Base-by-base conservation (phyloP, 2,329 filamentous ascomycete genomes). In the Ascosphaera apis region DNA sequence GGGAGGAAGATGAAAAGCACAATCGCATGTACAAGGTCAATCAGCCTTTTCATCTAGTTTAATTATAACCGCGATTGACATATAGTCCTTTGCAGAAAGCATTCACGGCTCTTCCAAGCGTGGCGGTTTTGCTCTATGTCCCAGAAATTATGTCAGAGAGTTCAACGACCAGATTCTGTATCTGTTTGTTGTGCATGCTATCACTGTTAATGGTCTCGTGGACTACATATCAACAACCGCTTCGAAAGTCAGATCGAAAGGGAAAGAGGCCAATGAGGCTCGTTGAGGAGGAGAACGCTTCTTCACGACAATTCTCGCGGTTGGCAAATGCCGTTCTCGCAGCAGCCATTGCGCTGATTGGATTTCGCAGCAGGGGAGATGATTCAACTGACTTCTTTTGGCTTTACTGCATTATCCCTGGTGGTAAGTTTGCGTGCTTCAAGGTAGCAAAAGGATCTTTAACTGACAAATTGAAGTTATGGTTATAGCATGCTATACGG, bases 1-100 rank as follows among this genome's bases (percentile, higher is more conserved):
- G 50, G 31, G 38, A 32, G 18, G 49, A 55, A 38, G 51, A 59
- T 43, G 51, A 59, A 31, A 42, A 48, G 30, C 48, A 51, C 31
- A 57, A 61, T 40, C 45, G 49, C 12, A 46, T 53, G 37, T 61
- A 58, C 39, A 54, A 47, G 42, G 58, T 60, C n/a, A n/a, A n/a
- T n/a, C n/a, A 53, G 38, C 41, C 33, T 17, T 35, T 17, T 4
- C 19, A 36, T 15, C 33, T 33, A 34, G 33, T 17, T 31, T 15
- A 9, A 15, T 31, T 27, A 35, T 15, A 23, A 8, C 38, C 35
- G 28, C 25, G 36, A 17, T 37, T 42, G 25, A 43, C 28, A 3
- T 15, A 19, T 11, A n/a, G 36, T 17, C 43, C 39, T 23, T 44
- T 50, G 45, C 33, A 48, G 46, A 23, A 50, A 13, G 41, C 54